Evolutionary conservation across 2,329 filamentous ascomycete genomes (phyloP).

Genomic region (Didymella segeticola): DNA sequence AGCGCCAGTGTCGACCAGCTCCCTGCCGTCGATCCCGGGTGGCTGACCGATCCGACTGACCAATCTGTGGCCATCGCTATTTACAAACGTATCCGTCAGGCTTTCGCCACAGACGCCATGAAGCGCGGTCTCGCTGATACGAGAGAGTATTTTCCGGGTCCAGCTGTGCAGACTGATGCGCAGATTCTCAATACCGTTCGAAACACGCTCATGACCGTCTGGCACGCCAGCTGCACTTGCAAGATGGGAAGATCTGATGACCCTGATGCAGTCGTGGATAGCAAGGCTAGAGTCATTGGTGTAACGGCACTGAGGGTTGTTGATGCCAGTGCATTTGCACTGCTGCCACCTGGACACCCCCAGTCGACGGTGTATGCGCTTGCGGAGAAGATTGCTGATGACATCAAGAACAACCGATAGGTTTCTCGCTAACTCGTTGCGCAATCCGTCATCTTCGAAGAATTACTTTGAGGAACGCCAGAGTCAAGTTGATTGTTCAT

Average conservation of each 20-base stretch:
- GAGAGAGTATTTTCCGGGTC: conserved; percentile 34
- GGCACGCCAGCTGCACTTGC: conserved; percentile 37
- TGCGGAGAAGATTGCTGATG: conserved; percentile 39
- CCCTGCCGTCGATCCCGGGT: conserved; percentile 22
- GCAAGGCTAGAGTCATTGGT: conserved; percentile 42
- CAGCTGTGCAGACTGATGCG: conserved; percentile 8
- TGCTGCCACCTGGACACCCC: conserved; percentile 49
- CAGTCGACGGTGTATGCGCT: conserved; percentile 32
- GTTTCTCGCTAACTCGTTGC: no score
- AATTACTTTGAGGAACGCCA: no score
- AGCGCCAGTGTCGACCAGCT: conserved; percentile 30
- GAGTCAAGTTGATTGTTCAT: no score
- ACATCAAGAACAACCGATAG: neutral
- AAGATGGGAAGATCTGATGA: conserved; percentile 39
- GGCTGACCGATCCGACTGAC: conserved; percentile 37
- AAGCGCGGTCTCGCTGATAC: neutral
- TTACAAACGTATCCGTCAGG: conserved; percentile 40
- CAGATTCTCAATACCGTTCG: conserved; percentile 1
- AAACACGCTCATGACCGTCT: conserved; percentile 23
- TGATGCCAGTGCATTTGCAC: conserved; percentile 40
- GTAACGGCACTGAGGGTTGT: conserved; percentile 43
- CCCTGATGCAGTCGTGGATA: conserved; percentile 45
- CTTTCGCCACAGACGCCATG: conserved; percentile 32
- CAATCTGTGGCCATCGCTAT: conserved; percentile 39
- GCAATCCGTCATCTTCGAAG: no score